Base-by-base conservation (phyloP, 2,329 filamentous ascomycete species). In the Lasiodiplodia sp. region DNA sequence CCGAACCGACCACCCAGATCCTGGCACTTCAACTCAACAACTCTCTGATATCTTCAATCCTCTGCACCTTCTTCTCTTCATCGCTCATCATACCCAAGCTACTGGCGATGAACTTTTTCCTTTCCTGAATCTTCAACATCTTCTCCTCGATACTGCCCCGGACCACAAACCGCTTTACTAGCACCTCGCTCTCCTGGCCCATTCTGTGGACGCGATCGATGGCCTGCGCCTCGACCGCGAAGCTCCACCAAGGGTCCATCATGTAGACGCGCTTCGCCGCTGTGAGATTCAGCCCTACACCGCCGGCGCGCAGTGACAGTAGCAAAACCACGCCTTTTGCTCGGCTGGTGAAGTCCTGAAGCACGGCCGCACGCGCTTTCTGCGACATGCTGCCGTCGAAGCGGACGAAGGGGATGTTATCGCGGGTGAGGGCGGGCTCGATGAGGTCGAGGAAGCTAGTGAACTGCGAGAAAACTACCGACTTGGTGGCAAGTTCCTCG, bases 161-260 rank as follows among this genome's bases (percentile, higher is more conserved):
- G 1, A 97, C 92, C 69, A 99, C 91, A 76, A 98, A 98, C 34
- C 96, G 85, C 73, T 91, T 91, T 0, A 99, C 94, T 68, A 89
- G 88, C 2, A 99, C 96, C 75, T 95, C 92, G 18, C 89, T 87
- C 62, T 92, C 90, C 79, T 99, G 96, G 0, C 96, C 96, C 92
- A 99, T 97, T 10, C 96, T 89, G 83, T 99, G 96, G 40, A 99
- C 94, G 1, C 96, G 92, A 82, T 99, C 96, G 75, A 99, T 98
- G 10, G 96, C 96, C 80, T 99, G 96, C 5, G 94, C 93, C 81
- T 99, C 96, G 14, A 98, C 91, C 0, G 96, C 94, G 80, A 95
- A 99, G 77, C 92, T 96, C 96, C 96, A 99, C 96, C 96, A 99
- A 0, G 96, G 96, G 79, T 99, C 96, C 96, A 99, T 98, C 92